These are phyloP conservation scores for Wickerhamomyces mucosus DNA, from an alignment of 805 yeast species.

Conservation along the genomic window DNA sequence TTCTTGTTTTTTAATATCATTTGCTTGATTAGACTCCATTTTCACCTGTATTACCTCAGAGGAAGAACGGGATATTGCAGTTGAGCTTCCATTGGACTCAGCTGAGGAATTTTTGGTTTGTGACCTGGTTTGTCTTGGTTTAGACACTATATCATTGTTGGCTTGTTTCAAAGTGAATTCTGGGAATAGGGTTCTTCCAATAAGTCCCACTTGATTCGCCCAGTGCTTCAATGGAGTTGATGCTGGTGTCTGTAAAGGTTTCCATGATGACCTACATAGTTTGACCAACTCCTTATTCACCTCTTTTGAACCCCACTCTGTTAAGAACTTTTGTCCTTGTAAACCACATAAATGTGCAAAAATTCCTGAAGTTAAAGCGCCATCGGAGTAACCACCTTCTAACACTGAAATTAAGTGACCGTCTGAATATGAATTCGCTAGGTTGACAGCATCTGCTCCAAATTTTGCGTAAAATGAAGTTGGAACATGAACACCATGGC, in stretches of 20 bases:
- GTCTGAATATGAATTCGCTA: slow-evolving; percentile 52
- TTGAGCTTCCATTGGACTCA: too few relatives aligned
- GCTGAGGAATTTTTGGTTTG: too few relatives aligned
- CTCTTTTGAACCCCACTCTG: slow-evolving; percentile 52
- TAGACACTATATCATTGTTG: too few relatives aligned
- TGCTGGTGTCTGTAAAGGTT: slow-evolving; percentile 45
- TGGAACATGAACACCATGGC: slow-evolving; percentile 76
- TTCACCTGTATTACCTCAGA: too few relatives aligned
- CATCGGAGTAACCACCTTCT: slow-evolving; percentile 85
- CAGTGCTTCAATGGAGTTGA: slow-evolving; percentile 42
- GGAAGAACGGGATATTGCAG: too few relatives aligned
- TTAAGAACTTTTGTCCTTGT: slow-evolving; percentile 47
- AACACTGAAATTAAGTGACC: slow-evolving; percentile 60
- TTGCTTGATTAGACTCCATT: too few relatives aligned
- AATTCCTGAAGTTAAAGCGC: slow-evolving; percentile 70
- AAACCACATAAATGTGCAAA: slow-evolving; percentile 72
- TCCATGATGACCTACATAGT: slow-evolving; percentile 64
- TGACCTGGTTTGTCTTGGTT: too few relatives aligned
- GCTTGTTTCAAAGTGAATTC: too few relatives aligned
- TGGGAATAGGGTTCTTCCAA: slow-evolving; percentile 58
- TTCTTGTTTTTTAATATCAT: too few relatives aligned
- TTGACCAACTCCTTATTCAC: slow-evolving; percentile 56
- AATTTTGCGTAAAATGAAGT: slow-evolving; percentile 67
- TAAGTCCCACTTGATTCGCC: slow-evolving; percentile 54
- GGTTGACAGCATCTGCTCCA: slow-evolving; percentile 59